These are phyloP conservation scores for Bipolaris bicolor DNA, from an alignment of 2,329 filamentous ascomycete genomes.

Conservation along the genomic window DNA sequence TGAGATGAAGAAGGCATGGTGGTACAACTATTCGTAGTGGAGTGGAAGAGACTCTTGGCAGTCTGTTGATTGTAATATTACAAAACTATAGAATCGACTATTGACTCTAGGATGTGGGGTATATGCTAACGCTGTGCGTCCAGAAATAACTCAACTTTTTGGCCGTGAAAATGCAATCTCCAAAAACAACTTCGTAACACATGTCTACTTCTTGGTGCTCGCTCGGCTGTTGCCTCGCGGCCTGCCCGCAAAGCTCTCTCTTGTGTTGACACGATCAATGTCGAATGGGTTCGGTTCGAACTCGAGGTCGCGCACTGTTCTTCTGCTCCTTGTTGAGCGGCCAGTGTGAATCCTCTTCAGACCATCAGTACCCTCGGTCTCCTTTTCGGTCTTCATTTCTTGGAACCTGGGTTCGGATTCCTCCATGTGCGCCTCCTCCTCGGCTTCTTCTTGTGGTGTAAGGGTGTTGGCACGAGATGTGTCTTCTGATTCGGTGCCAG, in stretches of 20 bases:
- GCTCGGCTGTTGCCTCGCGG: slow-evolving; percentile 29
- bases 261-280: slow-evolving; percentile 56
- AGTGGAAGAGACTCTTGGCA: neutral
- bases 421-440: slow-evolving; percentile 36
- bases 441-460: slow-evolving; percentile 33
- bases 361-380: slow-evolving; percentile 28
- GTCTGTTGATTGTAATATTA: slow-evolving; percentile 7
- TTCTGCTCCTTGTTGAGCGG: slow-evolving; percentile 33
- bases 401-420: slow-evolving; percentile 40
- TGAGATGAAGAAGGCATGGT: neutral
- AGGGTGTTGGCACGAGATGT: slow-evolving; percentile 36
- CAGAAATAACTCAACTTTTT: slow-evolving; percentile 11
- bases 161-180: slow-evolving; percentile 5
- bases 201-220: slow-evolving; percentile 16
- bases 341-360: slow-evolving; percentile 41
- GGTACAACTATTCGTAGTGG: no score
- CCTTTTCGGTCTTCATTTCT: slow-evolving; percentile 49
- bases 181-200: slow-evolving; percentile 8
- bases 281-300: slow-evolving; percentile 57
- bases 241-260: slow-evolving; percentile 51
- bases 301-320: slow-evolving; percentile 33
- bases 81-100: slow-evolving; percentile 6
- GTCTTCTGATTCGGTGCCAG: slow-evolving; percentile 21
- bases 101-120: slow-evolving; percentile 17
- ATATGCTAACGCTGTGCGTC: slow-evolving; percentile 29